These are phyloP conservation scores for Hypoxylon fragiforme DNA, from an alignment of 495 filamentous ascomycete genomes.

Conservation along the genomic window DNA sequence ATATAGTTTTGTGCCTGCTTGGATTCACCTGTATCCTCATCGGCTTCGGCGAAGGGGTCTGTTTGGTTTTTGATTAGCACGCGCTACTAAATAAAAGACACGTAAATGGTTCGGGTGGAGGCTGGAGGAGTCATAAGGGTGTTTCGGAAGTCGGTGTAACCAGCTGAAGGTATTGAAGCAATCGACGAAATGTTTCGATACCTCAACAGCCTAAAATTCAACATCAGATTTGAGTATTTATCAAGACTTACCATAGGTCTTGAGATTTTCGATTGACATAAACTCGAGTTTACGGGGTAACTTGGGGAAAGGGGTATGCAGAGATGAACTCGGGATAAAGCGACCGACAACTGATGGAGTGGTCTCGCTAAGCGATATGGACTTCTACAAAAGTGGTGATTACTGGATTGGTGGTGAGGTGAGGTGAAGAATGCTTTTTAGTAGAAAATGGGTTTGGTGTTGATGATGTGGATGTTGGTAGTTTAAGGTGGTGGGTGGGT, in stretches of 20 bases:
- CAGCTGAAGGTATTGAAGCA: background rate
- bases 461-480: constrained; percentile 10
- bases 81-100: background rate
- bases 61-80: constrained; percentile 26
- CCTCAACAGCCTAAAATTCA: too few relatives aligned
- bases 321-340: constrained; percentile 39
- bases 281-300: constrained; percentile 67
- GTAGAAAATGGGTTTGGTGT: too few relatives aligned
- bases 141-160: background rate
- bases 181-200: background rate
- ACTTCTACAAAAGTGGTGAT: constrained; percentile 3
- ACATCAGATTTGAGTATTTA: too few relatives aligned
- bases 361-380: constrained; percentile 39
- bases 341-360: constrained; percentile 49
- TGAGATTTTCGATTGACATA: constrained; percentile 99
- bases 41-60: constrained; percentile 99
- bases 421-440: constrained; percentile 12
- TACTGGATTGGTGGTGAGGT: constrained; percentile 14
- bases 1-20: constrained; percentile 94
- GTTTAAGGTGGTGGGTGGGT: constrained; percentile 29
- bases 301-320: constrained; percentile 48
- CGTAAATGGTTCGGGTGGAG: constrained; percentile 20
- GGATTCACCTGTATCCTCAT: constrained; percentile 95
- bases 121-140: background rate
- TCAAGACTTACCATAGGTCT: constrained; percentile 97